These are phyloP conservation scores for Flaveria ramosissima DNA, from an alignment of 129 eudicot species.

Conservation along the genomic window DNA sequence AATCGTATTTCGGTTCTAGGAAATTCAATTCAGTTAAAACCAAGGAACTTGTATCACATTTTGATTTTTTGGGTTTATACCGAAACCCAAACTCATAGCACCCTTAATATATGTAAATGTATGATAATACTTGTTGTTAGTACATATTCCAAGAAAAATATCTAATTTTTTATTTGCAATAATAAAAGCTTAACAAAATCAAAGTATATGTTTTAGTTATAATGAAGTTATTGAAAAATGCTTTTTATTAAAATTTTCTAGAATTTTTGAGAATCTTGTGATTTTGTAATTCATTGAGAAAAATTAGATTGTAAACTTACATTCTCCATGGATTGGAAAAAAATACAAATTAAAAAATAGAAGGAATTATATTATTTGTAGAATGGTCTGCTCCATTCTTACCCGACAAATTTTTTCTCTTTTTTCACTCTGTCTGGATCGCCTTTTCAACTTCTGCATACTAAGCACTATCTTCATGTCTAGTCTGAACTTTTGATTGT, in stretches of 20 bases:
- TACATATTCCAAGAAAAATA: not conserved
- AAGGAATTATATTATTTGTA: not conserved
- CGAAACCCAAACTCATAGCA: not conserved
- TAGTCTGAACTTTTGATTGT: slow-evolving; percentile 27
- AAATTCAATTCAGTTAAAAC: not conserved
- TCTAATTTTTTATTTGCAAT: not conserved
- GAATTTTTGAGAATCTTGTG: not conserved
- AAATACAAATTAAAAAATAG: not conserved
- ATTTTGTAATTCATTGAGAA: not conserved
- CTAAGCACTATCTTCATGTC: not conserved
- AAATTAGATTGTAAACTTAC: not conserved
- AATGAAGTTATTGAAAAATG: not conserved
- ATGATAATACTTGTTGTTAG: not conserved
- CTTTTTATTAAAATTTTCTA: not conserved
- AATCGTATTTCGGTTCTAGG: not conserved
- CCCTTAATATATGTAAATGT: not conserved
- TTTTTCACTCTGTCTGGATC: not conserved
- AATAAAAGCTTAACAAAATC: not conserved
- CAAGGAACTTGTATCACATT: not conserved
- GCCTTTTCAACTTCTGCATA: not conserved
- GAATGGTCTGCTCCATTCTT: not conserved
- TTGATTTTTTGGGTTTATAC: not conserved
- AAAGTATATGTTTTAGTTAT: not conserved
- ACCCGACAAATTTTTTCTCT: not conserved
- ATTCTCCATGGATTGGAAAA: not conserved